Evolutionary conservation across 1,284 basidiomycete genomes (phyloP).

Genomic region (Rhodotorula sp.): DNA sequence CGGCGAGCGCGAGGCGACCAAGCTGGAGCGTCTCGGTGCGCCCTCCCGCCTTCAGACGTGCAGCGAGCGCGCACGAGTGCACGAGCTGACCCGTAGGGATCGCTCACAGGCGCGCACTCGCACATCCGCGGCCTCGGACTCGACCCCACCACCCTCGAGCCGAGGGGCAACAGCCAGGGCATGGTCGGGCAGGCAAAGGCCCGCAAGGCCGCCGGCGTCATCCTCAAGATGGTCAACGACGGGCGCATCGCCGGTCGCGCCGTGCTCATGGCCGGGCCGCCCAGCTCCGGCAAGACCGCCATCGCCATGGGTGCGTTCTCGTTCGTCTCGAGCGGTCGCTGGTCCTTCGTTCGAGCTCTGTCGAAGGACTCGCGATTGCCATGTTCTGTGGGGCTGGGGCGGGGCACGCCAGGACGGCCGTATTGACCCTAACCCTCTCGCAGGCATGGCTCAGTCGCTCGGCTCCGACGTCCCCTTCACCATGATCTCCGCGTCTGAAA

Average conservation of each 20-base stretch:
- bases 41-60: neutral
- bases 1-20: conserved; percentile 77
- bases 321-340: neutral
- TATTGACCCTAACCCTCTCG: neutral
- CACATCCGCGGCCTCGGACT: conserved; percentile 93
- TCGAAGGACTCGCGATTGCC: too few species aligned
- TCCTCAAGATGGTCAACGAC: conserved; percentile 96
- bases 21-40: conserved; percentile 92
- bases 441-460: conserved; percentile 94
- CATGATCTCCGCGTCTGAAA: conserved; percentile 94
- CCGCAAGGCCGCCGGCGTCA: conserved; percentile 93
- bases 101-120: conserved; percentile 79
- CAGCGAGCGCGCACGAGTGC: neutral
- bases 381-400: too few species aligned
- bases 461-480: conserved; percentile 95
- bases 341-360: neutral
- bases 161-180: conserved; percentile 79
- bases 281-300: conserved; percentile 94
- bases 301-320: conserved; percentile 79
- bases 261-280: conserved; percentile 94
- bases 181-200: conserved; percentile 97
- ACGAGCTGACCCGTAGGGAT: conserved; percentile 12
- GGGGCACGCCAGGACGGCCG: too few species aligned
- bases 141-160: conserved; percentile 82
- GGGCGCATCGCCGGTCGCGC: conserved; percentile 91